Evolutionary conservation across 495 filamentous ascomycete species (phyloP), one percentile per base, ranked within the genome.

Genomic region (Hypoxylon intermedium): DNA sequence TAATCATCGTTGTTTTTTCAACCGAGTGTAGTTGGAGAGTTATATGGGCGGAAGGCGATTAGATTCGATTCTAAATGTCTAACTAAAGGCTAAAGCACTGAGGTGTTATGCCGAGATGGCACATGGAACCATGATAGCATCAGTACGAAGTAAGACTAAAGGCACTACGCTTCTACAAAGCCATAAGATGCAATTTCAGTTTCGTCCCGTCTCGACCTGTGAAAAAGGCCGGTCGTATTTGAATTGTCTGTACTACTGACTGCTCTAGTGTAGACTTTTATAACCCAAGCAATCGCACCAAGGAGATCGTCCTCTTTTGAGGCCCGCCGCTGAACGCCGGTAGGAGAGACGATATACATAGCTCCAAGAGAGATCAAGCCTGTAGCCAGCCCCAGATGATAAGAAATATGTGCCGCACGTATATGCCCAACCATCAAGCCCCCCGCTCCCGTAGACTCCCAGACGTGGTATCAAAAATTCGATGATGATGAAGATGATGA

Each of bases 401-500:
- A 13, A 45, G 19, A 50, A 56, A 60, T 13, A 23, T 42, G 26
- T 57, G 46, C 51, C 51, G 47, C 52, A 16, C 42, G 11, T 49
- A 31, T 46, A 19, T 46, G 36, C 51, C 62, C 41, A 56, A 38
- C 26, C 57, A 16, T 48, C 44, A 46, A 26, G 18, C 50, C 48
- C 54, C 48, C 6, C n/a, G 20, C 26, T 51, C 62, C 51, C 24
- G 16, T 23, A 53, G 40, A 60, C 57, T 53, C 62, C 62, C 37
- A 50, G 44, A 65, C 30, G 51, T 66, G 62, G 62, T 66, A 66
- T 66, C 62, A 66, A 61, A 50, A 60, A 44, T 18, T n/a, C n/a
- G n/a, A n/a, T n/a, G n/a, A n/a, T n/a, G n/a, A n/a, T n/a, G n/a
- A n/a, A n/a, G 38, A 56, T 21, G 50, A 49, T 54, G 44, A 61